Conservation (phyloP, 2,329 filamentous ascomycete species). For the Penicillium sp. region DNA sequence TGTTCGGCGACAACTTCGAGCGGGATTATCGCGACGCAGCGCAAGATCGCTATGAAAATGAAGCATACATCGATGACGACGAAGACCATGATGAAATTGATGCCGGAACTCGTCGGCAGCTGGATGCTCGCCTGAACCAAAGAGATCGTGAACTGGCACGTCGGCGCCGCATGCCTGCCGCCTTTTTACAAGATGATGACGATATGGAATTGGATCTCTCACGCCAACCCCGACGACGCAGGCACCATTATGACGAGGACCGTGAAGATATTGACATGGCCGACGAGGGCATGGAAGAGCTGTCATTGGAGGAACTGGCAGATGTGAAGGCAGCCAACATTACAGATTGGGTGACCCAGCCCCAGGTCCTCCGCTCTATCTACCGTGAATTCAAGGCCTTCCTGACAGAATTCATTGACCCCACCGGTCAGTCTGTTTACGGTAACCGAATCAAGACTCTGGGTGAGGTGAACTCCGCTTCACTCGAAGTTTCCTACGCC, state of each 20-base stretch:
- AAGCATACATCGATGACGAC: conserved; percentile 63
- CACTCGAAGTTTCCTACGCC: conserved; percentile 92
- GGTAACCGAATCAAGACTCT: conserved; percentile 90
- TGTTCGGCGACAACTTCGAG: conserved; percentile 68
- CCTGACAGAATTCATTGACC: conserved; percentile 91
- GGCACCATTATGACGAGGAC: conserved; percentile 92
- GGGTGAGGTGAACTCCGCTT: conserved; percentile 96
- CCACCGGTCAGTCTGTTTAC: conserved; percentile 86
- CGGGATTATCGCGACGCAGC: conserved; percentile 56
- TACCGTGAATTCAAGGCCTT: conserved; percentile 97
- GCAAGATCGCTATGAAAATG: conserved; percentile 55
- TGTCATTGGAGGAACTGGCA: conserved; percentile 84
- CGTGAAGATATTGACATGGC: conserved; percentile 85
- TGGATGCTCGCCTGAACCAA: conserved; percentile 62
- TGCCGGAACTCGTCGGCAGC: conserved; percentile 56
- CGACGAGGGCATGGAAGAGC: conserved; percentile 90
- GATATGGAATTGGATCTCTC: conserved; percentile 82
- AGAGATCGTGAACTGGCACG: conserved; percentile 62
- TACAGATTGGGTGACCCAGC: conserved; percentile 91
- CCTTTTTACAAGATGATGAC: conserved; percentile 70
- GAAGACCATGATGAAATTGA: conserved; percentile 64
- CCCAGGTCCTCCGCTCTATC: conserved; percentile 87
- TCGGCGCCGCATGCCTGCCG: conserved; percentile 60
- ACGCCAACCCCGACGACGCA: conserved; percentile 76
- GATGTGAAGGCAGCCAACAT: conserved; percentile 92